A percentile compares a stretch with the other conserved stretches of the same genome.
These are phyloP conservation scores for Paracorniculantispora psalliotae DNA, from an alignment of 2,329 filamentous ascomycete genomes.

Conservation along the genomic window DNA sequence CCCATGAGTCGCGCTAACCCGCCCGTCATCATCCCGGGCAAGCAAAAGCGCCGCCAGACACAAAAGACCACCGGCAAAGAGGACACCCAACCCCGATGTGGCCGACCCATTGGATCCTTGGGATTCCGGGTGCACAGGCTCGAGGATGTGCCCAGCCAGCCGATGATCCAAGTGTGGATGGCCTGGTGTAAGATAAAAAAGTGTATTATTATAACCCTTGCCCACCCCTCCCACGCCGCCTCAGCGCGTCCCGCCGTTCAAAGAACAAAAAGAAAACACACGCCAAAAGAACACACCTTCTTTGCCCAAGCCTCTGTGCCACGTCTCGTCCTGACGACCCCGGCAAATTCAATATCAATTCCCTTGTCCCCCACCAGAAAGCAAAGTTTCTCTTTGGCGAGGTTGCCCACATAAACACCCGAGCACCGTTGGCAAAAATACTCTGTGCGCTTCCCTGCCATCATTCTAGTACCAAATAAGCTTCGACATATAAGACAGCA, in stretches of 20 bases:
- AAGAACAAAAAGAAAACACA: not conserved
- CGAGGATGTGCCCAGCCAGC: not conserved
- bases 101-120: not conserved
- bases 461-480: not conserved
- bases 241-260: not conserved
- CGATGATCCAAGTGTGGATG: not conserved
- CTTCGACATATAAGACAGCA: slow-evolving; percentile 1
- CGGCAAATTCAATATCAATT: slow-evolving; percentile 10
- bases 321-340: slow-evolving; percentile 4
- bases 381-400: not conserved
- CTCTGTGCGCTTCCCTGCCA: not conserved
- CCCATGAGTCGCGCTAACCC: slow-evolving; percentile 5
- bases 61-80: not conserved
- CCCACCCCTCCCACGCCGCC: not conserved
- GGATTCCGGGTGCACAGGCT: not conserved
- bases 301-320: slow-evolving; percentile 4
- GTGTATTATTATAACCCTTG: not conserved
- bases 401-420: slow-evolving; percentile 2
- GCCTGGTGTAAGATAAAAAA: not conserved
- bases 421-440: not conserved
- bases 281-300: slow-evolving; percentile 7
- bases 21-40: slow-evolving; percentile 1
- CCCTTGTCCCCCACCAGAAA: not conserved
- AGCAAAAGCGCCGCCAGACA: not conserved
- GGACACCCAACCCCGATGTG: slow-evolving; percentile 5